These are phyloP conservation scores for Cinchona pubescens DNA, from an alignment of 257 asterid species.

Conservation along the genomic window DNA sequence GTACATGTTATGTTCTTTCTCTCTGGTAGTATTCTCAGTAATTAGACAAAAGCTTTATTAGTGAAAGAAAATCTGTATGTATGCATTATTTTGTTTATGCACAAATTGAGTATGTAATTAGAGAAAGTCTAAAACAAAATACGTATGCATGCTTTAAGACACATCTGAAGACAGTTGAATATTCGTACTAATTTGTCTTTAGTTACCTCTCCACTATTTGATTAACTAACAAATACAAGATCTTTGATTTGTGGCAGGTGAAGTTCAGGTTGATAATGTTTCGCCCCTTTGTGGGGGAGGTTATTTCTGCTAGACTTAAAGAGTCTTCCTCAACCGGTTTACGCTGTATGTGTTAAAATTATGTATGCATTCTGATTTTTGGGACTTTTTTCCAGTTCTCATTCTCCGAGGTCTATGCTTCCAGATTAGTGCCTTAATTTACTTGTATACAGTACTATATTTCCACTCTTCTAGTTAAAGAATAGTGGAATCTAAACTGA, in stretches of 20 bases:
- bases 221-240: neutral
- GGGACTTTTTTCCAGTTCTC: neutral
- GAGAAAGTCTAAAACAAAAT: neutral
- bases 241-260: conserved; percentile 49
- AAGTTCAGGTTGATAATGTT: conserved; percentile 74
- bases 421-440: neutral
- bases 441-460: neutral
- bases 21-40: neutral
- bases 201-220: neutral
- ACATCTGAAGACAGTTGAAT: neutral
- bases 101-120: too few relatives aligned
- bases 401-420: neutral
- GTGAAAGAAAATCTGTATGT: neutral
- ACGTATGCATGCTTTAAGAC: neutral
- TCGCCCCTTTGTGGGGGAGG: conserved; percentile 85
- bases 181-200: neutral
- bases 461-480: neutral
- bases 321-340: conserved; percentile 67
- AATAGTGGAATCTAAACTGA: neutral
- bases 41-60: neutral
- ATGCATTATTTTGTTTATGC: neutral
- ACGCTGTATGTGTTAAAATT: conserved; percentile 46
- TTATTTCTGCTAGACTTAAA: conserved; percentile 63
- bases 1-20: neutral
- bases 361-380: neutral